These are phyloP conservation scores for Rhizopogon vinicolor DNA, from an alignment of 768 basidiomycete species.

Conservation along the genomic window DNA sequence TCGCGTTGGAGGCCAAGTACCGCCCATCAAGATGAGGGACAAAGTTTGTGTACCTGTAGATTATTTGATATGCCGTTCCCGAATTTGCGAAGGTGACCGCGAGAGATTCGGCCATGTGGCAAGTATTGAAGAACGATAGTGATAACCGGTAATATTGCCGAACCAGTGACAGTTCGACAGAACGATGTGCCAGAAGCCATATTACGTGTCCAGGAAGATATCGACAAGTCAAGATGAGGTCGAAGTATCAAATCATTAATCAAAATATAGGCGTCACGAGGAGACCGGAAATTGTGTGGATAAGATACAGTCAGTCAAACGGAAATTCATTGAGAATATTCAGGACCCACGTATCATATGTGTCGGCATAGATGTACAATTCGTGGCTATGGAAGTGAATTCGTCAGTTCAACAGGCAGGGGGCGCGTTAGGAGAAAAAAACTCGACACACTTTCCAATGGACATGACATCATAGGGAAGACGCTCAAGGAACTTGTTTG, in stretches of 20 bases:
- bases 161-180: not conserved
- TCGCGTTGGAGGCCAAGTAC: conserved; percentile 82
- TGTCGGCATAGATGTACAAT: conserved; percentile 65
- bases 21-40: conserved; percentile 60
- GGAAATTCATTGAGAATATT: not conserved
- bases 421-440: not conserved
- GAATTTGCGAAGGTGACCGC: too few species aligned
- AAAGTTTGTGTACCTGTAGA: conserved; percentile 56
- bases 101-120: not conserved
- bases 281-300: not conserved
- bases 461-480: conserved; percentile 80
- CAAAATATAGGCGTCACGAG: too few species aligned
- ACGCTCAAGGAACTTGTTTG: conserved; percentile 69
- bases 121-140: not conserved
- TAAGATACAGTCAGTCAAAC: not conserved
- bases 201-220: too few species aligned
- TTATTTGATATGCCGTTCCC: conserved; percentile 3
- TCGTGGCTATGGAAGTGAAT: conserved; percentile 54
- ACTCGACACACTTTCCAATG: conserved; percentile 64
- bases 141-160: not conserved
- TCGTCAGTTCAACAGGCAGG: not conserved
- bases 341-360: conserved; percentile 55
- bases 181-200: too few species aligned
- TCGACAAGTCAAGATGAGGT: too few species aligned
- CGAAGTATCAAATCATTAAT: not conserved